Conservation (phyloP, 108 stramenopile species). For the Conticribra weissflogii region DNA sequence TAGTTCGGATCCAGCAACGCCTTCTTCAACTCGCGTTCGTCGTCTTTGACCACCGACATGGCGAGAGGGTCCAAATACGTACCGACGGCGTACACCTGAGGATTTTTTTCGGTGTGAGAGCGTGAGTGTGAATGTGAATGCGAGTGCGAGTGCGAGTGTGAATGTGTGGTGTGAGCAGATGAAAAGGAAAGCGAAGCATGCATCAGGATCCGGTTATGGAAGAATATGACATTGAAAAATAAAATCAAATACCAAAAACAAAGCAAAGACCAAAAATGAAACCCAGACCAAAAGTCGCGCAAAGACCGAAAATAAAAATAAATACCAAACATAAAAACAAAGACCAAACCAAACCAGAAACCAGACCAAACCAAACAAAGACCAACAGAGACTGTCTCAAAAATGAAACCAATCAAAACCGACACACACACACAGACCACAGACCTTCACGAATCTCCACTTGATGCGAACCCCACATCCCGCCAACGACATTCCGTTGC, state of each 20-base stretch:
- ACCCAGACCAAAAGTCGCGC: no score
- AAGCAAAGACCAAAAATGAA: no score
- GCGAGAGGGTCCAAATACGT: conserved; percentile 83
- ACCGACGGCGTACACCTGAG: conserved; percentile 84
- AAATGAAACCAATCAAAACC: no score
- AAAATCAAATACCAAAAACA: no score
- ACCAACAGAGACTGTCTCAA: no score
- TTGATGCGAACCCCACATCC: conserved; percentile 88
- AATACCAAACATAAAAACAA: no score
- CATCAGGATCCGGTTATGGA: no score
- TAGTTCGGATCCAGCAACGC: conserved; percentile 80
- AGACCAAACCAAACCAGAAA: no score
- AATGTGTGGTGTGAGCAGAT: neutral
- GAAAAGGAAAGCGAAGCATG: neutral
- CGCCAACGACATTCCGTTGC: conserved; percentile 76
- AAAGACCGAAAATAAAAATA: no score
- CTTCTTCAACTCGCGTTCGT: conserved; percentile 52
- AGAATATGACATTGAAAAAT: no score
- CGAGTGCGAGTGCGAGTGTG: neutral
- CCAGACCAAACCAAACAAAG: no score
- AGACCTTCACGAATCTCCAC: conserved; percentile 88
- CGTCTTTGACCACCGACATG: conserved; percentile 74
- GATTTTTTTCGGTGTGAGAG: neutral
- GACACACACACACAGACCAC: no score
- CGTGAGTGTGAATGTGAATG: neutral